Evolutionary conservation across 2,329 filamentous ascomycete genomes (phyloP).

Genomic region (Diplodia corticola): DNA sequence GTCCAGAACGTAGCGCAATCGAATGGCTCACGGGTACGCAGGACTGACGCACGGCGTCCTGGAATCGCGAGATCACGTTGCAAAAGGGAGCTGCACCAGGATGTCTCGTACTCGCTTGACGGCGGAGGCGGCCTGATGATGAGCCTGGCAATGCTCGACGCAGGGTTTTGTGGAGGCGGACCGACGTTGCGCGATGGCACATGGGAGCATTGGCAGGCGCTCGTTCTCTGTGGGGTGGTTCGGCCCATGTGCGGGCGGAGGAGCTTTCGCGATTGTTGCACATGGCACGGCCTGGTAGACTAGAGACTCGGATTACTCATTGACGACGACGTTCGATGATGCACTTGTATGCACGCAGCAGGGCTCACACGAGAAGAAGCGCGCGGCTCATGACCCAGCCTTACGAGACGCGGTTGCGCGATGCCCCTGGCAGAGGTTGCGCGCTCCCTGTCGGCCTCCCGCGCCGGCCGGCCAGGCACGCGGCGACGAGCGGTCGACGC

Average conservation of each 20-base stretch:
- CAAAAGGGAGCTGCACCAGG: not conserved
- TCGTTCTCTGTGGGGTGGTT: not conserved
- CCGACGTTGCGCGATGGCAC: conserved; percentile 12
- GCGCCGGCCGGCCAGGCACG: not conserved
- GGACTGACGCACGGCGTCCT: not conserved
- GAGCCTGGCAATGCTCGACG: conserved; percentile 10
- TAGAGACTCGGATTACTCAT: not conserved
- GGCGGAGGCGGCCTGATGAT: not conserved
- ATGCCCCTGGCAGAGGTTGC: not conserved
- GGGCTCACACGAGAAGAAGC: conserved; percentile 1
- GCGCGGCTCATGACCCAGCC: conserved; percentile 15
- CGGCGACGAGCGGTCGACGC: not conserved
- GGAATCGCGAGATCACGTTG: conserved; percentile 7
- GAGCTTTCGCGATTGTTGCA: not conserved
- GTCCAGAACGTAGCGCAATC: not conserved
- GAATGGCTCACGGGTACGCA: not conserved
- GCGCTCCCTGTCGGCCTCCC: conserved; percentile 5
- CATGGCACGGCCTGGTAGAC: not conserved
- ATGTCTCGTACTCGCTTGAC: conserved; percentile 9
- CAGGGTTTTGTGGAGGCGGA: conserved; percentile 8
- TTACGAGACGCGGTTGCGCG: not conserved
- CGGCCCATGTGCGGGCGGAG: not conserved
- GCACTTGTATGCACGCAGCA: not conserved
- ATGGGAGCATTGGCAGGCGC: not conserved
- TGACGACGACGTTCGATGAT: conserved; percentile 5